Evolutionary conservation across 192 early-diverging fungal genomes (phyloP).

Genomic region (Coemansia sp.): DNA sequence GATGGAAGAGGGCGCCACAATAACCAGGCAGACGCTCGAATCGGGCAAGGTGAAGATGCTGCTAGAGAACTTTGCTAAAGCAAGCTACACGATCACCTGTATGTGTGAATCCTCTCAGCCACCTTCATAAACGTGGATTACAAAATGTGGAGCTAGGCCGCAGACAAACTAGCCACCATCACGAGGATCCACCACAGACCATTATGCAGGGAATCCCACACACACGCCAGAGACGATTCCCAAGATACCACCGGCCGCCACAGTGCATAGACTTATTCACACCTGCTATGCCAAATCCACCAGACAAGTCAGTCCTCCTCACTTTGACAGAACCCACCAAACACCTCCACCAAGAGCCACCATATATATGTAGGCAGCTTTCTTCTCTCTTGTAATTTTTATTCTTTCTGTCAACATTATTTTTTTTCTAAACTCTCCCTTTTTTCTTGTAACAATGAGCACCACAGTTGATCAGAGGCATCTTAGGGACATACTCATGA

Average conservation of each 20-base stretch:
- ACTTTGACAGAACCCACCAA: background rate
- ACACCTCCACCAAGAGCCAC: background rate
- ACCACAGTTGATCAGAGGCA: constrained; percentile 1
- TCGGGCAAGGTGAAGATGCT: constrained; percentile 66
- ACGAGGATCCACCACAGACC: too few species aligned
- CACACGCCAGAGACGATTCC: too few species aligned
- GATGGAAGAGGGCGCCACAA: constrained; percentile 72
- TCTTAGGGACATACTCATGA: constrained; percentile 62
- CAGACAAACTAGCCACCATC: too few species aligned
- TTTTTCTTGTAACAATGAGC: constrained; percentile 1
- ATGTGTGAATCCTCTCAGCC: too few species aligned
- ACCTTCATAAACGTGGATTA: too few species aligned
- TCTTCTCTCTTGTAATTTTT: background rate
- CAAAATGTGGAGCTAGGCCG: too few species aligned
- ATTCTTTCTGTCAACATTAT: background rate
- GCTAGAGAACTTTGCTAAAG: constrained; percentile 62
- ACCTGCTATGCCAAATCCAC: background rate
- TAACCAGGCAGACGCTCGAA: constrained; percentile 73
- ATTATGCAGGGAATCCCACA: too few species aligned
- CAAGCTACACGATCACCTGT: too few species aligned
- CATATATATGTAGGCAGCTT: background rate
- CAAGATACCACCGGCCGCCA: background rate
- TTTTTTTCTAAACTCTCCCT: background rate
- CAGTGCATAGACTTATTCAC: background rate
- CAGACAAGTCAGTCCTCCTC: background rate